A percentile compares a stretch with the other conserved stretches of the same genome.
Conservation (phyloP, 192 early-diverging fungal genomes). For the Linderina pennispora region DNA sequence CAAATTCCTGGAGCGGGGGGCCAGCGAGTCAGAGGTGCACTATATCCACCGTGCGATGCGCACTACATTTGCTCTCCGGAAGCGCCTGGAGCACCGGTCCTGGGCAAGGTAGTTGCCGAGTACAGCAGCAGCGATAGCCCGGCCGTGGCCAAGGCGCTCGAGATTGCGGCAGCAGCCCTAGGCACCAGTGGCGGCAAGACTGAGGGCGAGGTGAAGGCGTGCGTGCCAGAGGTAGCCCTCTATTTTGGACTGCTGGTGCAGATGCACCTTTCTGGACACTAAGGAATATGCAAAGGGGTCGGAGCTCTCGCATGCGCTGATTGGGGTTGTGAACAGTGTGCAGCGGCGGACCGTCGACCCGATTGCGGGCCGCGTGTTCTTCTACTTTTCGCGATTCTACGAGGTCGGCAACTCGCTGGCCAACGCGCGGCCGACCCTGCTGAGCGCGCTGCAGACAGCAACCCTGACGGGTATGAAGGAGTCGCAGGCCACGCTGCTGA, state of each 20-base stretch:
- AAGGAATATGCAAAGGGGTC: conserved; percentile 65
- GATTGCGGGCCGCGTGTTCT: conserved; percentile 83
- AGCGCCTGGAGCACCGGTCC: conserved; percentile 62
- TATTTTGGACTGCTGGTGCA: conserved; percentile 79
- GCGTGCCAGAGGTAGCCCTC: conserved; percentile 75
- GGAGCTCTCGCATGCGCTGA: conserved; percentile 57
- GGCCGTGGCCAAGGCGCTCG: conserved; percentile 18
- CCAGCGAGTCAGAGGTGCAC: conserved; percentile 76
- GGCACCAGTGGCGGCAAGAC: conserved; percentile 1
- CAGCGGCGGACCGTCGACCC: conserved; percentile 92
- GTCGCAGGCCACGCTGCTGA: conserved; percentile 78
- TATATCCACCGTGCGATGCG: conserved; percentile 87
- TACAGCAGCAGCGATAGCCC: conserved; percentile 24
- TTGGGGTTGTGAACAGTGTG: conserved; percentile 54
- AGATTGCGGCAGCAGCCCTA: conserved; percentile 7
- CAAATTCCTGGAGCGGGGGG: conserved; percentile 74
- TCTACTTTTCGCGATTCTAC: conserved; percentile 90
- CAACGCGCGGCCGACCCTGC: conserved; percentile 68
- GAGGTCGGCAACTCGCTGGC: conserved; percentile 66
- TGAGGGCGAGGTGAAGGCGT: conserved; percentile 19
- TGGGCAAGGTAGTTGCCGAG: conserved; percentile 55
- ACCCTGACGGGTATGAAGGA: conserved; percentile 90
- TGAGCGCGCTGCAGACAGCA: conserved; percentile 85
- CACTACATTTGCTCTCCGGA: conserved; percentile 71
- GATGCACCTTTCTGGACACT: conserved; percentile 77